phyloP scores from a whole-genome alignment of 1,139 yeast species.

The Lizanozyma gosingica region DNA sequence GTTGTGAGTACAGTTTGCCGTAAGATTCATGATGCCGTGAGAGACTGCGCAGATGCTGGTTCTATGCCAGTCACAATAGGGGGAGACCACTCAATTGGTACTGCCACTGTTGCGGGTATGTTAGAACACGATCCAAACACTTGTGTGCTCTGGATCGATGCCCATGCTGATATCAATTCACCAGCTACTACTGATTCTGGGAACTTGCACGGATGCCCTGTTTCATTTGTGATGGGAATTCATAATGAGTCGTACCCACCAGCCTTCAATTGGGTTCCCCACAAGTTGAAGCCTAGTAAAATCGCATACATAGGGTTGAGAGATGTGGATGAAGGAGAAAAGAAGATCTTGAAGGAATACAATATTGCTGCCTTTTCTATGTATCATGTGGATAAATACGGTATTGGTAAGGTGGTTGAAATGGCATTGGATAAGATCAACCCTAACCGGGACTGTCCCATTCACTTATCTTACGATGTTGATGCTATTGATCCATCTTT shows the following conservation, averaged over 20 bases:
- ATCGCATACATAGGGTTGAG: constrained; percentile 92
- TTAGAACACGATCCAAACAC: constrained; percentile 76
- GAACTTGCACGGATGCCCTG: constrained; percentile 94
- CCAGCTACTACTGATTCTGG: constrained; percentile 84
- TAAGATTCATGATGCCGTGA: constrained; percentile 54
- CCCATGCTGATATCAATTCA: constrained; percentile 95
- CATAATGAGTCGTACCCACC: constrained; percentile 58
- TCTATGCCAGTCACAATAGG: constrained; percentile 80
- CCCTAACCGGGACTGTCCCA: constrained; percentile 66
- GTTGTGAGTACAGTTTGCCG: constrained; percentile 70
- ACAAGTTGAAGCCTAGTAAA: constrained; percentile 54
- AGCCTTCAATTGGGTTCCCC: constrained; percentile 73
- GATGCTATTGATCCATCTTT: constrained; percentile 93
- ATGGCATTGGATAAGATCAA: constrained; percentile 80
- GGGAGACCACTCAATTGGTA: constrained; percentile 95
- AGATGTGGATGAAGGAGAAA: constrained; percentile 87
- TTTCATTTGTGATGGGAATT: constrained; percentile 80
- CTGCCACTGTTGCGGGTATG: constrained; percentile 86
- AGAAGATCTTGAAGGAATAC: constrained; percentile 57
- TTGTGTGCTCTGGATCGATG: constrained; percentile 92
- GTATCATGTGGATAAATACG: constrained; percentile 94
- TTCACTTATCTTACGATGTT: constrained; percentile 90
- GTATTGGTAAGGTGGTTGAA: constrained; percentile 84
- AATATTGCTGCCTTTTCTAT: constrained; percentile 84
- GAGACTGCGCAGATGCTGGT: constrained; percentile 32